These are phyloP conservation scores for Arthrinium phaeospermum DNA, from an alignment of 2,329 filamentous ascomycete species.

Conservation along the genomic window DNA sequence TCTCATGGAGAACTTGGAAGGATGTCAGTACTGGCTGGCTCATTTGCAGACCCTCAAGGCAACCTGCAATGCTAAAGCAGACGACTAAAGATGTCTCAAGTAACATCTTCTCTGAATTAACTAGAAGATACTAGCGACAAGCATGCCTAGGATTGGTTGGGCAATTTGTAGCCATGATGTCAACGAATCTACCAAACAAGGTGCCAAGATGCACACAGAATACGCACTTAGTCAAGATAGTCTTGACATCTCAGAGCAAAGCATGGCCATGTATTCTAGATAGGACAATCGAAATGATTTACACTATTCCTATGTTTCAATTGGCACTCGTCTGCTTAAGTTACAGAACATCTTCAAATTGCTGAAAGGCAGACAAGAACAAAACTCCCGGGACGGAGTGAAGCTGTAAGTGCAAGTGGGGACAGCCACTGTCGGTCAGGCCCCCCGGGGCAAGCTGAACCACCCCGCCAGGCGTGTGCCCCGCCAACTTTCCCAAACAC, in stretches of 20 bases:
- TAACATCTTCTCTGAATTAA: not conserved
- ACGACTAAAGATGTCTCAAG: not conserved
- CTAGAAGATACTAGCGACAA: not conserved
- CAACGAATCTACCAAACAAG: not conserved
- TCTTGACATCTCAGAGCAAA: not conserved
- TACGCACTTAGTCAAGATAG: not conserved
- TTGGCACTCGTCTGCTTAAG: not conserved
- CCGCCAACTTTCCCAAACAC: constrained; percentile 9
- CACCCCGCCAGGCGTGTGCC: not conserved
- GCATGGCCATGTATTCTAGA: not conserved
- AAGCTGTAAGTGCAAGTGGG: not conserved
- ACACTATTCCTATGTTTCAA: not conserved
- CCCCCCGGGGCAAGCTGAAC: not conserved
- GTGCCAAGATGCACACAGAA: not conserved
- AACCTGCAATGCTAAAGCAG: not conserved
- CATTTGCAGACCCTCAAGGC: not conserved
- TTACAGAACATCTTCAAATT: not conserved
- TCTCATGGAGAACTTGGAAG: not conserved
- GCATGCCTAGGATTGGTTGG: not conserved
- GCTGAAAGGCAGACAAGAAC: not conserved
- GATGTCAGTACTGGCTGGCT: not conserved
- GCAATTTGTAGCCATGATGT: not conserved
- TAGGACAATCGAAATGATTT: not conserved
- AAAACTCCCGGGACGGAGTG: not conserved
- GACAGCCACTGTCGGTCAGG: too few relatives aligned